phyloP scores from a whole-genome alignment of 177 flowering plant genomes.

The Vitis hybrid region DNA sequence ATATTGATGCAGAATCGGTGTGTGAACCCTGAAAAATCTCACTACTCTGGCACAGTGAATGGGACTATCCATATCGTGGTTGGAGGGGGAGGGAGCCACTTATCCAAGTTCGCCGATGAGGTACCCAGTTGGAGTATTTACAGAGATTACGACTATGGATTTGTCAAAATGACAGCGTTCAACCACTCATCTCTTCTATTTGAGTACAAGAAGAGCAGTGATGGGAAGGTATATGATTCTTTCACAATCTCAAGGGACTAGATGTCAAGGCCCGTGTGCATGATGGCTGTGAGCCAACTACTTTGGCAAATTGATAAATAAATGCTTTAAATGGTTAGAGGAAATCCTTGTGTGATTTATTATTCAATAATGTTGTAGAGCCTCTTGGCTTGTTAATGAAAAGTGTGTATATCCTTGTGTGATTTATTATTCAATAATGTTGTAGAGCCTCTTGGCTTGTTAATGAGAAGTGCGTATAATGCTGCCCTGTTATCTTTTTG shows the following conservation, averaged over 20 bases:
- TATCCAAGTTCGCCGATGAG: slow-evolving; percentile 44
- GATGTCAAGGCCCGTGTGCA: slow-evolving; percentile 40
- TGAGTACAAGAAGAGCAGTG: slow-evolving; percentile 87
- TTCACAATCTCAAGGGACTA: slow-evolving; percentile 82
- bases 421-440: no score
- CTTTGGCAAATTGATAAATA: slow-evolving; percentile 8
- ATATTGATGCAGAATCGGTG: slow-evolving; percentile 59
- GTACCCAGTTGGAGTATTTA: slow-evolving; percentile 68
- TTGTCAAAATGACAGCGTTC: slow-evolving; percentile 84
- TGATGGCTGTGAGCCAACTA: no score
- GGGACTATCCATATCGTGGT: slow-evolving; percentile 90
- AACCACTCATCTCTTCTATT: slow-evolving; percentile 76
- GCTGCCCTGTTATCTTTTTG: no score
- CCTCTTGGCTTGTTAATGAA: no score
- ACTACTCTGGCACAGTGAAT: slow-evolving; percentile 60
- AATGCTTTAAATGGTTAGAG: no score
- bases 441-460: no score
- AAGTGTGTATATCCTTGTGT: no score
- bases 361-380: no score
- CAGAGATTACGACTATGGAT: slow-evolving; percentile 72
- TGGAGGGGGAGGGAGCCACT: slow-evolving; percentile 86
- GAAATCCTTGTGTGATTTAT: no score
- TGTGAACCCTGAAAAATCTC: slow-evolving; percentile 50
- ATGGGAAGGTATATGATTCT: slow-evolving; percentile 80
- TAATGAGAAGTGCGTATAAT: no score